Evolutionary conservation across 2,329 filamentous ascomycete species (phyloP).

Genomic region (Colletotrichum cuscutae): DNA sequence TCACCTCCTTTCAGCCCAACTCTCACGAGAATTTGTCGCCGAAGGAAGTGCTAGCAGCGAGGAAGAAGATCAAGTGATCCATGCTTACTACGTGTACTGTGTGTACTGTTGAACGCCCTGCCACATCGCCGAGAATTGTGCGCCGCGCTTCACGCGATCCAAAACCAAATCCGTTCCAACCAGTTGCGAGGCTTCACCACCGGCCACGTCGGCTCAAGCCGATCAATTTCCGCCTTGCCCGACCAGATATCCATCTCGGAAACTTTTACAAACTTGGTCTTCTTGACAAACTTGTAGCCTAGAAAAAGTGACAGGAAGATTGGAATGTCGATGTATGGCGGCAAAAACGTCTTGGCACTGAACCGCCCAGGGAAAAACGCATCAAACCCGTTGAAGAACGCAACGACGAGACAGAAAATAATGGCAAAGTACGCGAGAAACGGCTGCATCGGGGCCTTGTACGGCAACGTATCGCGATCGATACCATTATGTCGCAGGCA

Average conservation of each 20-base stretch:
- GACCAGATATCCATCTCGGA: slow-evolving; percentile 53
- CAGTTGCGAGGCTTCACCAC: slow-evolving; percentile 48
- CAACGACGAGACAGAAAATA: slow-evolving; percentile 70
- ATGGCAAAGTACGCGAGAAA: slow-evolving; percentile 74
- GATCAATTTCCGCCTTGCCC: slow-evolving; percentile 51
- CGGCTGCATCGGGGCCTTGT: slow-evolving; percentile 73
- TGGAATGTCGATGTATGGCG: slow-evolving; percentile 75
- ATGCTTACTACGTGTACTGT: neutral
- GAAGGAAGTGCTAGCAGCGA: neutral
- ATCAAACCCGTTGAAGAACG: slow-evolving; percentile 77
- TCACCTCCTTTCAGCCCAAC: neutral
- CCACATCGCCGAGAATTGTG: neutral
- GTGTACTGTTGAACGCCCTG: neutral
- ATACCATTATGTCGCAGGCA: slow-evolving; percentile 74
- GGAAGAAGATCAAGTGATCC: neutral
- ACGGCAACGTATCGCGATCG: slow-evolving; percentile 71
- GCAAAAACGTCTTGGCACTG: slow-evolving; percentile 66
- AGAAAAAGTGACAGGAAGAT: slow-evolving; percentile 72
- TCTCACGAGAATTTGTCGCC: neutral
- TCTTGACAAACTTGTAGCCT: slow-evolving; percentile 75
- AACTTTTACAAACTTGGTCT: slow-evolving; percentile 58
- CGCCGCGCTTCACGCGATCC: slow-evolving; percentile 50
- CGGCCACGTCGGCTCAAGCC: slow-evolving; percentile 49
- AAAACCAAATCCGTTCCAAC: slow-evolving; percentile 52
- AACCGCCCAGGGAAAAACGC: slow-evolving; percentile 71